phyloP scores from a whole-genome alignment of 257 asterid species.

The Avicennia marina region DNA sequence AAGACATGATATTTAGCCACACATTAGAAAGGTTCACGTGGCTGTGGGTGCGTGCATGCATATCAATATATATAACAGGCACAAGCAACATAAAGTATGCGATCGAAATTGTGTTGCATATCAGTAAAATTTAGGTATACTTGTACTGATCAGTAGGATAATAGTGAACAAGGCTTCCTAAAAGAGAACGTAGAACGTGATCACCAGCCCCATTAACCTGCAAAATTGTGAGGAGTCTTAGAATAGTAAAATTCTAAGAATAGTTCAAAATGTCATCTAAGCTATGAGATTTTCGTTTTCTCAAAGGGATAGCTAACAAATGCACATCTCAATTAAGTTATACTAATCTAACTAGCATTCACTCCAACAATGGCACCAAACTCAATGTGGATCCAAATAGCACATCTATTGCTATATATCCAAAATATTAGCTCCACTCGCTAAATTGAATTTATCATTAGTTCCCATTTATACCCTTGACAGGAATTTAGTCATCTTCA shows the following conservation, averaged over 20 bases:
- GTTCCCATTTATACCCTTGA: neutral
- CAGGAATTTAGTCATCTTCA: constrained; percentile 2
- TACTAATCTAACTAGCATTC: constrained; percentile 2
- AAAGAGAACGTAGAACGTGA: constrained; percentile 91
- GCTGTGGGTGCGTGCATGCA: neutral
- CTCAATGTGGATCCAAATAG: neutral
- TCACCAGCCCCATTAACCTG: constrained; percentile 99
- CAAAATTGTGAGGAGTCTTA: constrained; percentile 20
- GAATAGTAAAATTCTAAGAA: constrained; percentile 15
- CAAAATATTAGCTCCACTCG: neutral
- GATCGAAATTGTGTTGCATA: constrained; percentile 11
- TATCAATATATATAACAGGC: constrained; percentile 8
- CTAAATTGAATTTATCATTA: constrained; percentile 1
- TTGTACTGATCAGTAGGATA: constrained; percentile 94
- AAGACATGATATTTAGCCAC: constrained; percentile 21
- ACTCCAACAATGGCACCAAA: neutral
- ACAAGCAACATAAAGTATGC: constrained; percentile 8
- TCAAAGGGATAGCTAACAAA: neutral
- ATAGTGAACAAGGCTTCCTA: constrained; percentile 90
- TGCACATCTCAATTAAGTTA: constrained; percentile 1
- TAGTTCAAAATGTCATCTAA: neutral
- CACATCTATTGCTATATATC: constrained; percentile 1
- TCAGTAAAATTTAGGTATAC: constrained; percentile 34
- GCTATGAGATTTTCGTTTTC: constrained; percentile 6
- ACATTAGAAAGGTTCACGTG: constrained; percentile 12